Conservation (phyloP, 2,329 filamentous ascomycete genomes). For the Aspergillus bombycis region DNA sequence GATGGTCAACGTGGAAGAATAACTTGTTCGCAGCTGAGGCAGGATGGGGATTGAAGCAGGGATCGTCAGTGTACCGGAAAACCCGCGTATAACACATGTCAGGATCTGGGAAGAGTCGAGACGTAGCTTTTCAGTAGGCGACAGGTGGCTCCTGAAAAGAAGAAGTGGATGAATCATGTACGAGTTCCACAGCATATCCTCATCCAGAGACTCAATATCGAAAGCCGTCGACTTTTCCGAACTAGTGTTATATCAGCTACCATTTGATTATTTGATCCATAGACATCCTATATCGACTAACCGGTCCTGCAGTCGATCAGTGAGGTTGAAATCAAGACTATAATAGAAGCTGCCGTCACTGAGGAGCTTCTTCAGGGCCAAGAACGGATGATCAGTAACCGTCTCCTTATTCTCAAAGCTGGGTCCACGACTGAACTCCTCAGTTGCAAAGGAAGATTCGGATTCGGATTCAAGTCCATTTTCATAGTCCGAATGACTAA, state of each 20-base stretch:
- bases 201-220: slow-evolving; percentile 89
- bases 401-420: slow-evolving; percentile 67
- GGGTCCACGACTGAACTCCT: slow-evolving; percentile 56
- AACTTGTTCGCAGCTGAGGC: slow-evolving; percentile 65
- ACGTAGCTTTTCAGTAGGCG: slow-evolving; percentile 71
- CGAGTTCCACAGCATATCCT: slow-evolving; percentile 94
- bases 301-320: slow-evolving; percentile 88
- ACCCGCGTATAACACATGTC: slow-evolving; percentile 91
- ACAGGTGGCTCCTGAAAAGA: slow-evolving; percentile 80
- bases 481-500: slow-evolving; percentile 86
- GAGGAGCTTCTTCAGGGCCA: slow-evolving; percentile 87
- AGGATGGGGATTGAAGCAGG: slow-evolving; percentile 75
- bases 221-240: slow-evolving; percentile 76
- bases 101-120: slow-evolving; percentile 87
- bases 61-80: slow-evolving; percentile 83
- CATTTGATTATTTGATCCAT: slow-evolving; percentile 12
- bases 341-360: slow-evolving; percentile 97
- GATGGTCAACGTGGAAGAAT: slow-evolving; percentile 82
- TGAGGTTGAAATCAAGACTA: slow-evolving; percentile 96
- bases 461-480: slow-evolving; percentile 65
- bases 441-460: slow-evolving; percentile 56
- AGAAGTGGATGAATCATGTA: slow-evolving; percentile 96
- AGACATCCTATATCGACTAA: slow-evolving; percentile 40
- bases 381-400: slow-evolving; percentile 81
- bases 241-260: slow-evolving; percentile 47